phyloP scores from a whole-genome alignment of 2,329 filamentous ascomycete genomes.

The Plenodomus lindquistii region DNA sequence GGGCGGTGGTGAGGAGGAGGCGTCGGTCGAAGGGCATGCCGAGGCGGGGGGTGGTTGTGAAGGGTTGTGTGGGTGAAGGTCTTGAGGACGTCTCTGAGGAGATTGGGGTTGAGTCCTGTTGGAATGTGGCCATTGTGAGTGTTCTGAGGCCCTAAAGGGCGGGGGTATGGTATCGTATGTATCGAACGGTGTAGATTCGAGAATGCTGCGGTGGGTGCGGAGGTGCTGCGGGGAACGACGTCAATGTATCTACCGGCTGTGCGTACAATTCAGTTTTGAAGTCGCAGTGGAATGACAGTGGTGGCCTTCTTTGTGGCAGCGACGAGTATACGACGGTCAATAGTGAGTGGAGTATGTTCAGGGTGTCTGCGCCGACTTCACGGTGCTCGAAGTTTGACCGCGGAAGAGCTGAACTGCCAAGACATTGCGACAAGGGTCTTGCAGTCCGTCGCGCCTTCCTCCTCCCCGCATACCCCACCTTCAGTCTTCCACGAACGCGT shows the following conservation, averaged over 20 bases:
- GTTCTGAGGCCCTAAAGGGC: not conserved
- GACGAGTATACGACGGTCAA: no score
- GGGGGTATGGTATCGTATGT: not conserved
- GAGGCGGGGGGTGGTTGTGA: slow-evolving; percentile 45
- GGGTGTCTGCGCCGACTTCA: not conserved
- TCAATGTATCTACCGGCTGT: not conserved
- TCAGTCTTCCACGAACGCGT: slow-evolving; percentile 4
- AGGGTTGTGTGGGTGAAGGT: slow-evolving; percentile 3
- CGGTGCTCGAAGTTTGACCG: slow-evolving; percentile 5
- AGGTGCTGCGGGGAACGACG: slow-evolving; percentile 14
- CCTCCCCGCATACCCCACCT: slow-evolving; percentile 12
- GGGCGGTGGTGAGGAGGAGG: slow-evolving; percentile 65
- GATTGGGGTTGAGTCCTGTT: not conserved
- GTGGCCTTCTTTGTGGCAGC: no score
- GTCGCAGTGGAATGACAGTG: no score
- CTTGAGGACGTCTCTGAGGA: slow-evolving; percentile 1
- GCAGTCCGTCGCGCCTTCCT: slow-evolving; percentile 6
- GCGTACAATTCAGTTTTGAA: not conserved
- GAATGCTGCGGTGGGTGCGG: slow-evolving; percentile 12
- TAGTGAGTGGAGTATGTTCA: not conserved
- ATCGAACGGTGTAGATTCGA: slow-evolving; percentile 3
- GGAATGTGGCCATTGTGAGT: not conserved
- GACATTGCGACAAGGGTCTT: slow-evolving; percentile 10
- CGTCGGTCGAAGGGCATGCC: slow-evolving; percentile 68
- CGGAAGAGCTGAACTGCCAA: slow-evolving; percentile 22